These are phyloP conservation scores for Phanerochaete sordida DNA, from an alignment of 768 basidiomycete genomes.

Conservation along the genomic window DNA sequence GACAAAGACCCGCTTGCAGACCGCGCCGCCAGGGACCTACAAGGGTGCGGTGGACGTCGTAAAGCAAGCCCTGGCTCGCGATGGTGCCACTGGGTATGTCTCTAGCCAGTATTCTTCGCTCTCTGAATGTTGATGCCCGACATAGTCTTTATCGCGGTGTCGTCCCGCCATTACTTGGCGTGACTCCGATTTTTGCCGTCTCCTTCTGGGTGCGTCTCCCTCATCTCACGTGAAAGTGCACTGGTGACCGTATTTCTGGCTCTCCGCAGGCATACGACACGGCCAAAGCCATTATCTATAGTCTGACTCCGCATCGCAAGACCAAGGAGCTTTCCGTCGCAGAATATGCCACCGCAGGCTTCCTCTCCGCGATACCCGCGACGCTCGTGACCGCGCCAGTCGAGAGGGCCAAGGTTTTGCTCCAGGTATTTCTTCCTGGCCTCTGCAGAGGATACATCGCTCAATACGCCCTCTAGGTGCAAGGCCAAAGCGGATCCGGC, in stretches of 20 bases:
- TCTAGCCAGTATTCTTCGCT: background rate
- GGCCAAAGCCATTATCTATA: slow-evolving; percentile 82
- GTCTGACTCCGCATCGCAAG: slow-evolving; percentile 74
- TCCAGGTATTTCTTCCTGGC: slow-evolving; percentile 58
- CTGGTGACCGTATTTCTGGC: background rate
- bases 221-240: too few relatives aligned
- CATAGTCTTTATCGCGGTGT: slow-evolving; percentile 85
- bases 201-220: slow-evolving; percentile 81
- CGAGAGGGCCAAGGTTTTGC: slow-evolving; percentile 92
- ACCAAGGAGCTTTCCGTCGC: slow-evolving; percentile 57
- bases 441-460: slow-evolving; percentile 5
- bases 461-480: slow-evolving; percentile 48
- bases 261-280: slow-evolving; percentile 78
- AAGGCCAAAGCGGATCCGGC: slow-evolving; percentile 90
- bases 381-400: slow-evolving; percentile 94
- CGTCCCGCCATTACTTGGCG: slow-evolving; percentile 88
- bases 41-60: slow-evolving; percentile 93
- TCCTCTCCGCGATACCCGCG: slow-evolving; percentile 89
- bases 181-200: slow-evolving; percentile 97
- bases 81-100: slow-evolving; percentile 82
- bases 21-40: slow-evolving; percentile 84
- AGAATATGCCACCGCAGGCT: slow-evolving; percentile 91
- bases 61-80: slow-evolving; percentile 83
- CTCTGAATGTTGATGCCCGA: background rate
- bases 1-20: slow-evolving; percentile 95